Conservation (phyloP, 495 filamentous ascomycete species). For the Apodospora peruviana region DNA sequence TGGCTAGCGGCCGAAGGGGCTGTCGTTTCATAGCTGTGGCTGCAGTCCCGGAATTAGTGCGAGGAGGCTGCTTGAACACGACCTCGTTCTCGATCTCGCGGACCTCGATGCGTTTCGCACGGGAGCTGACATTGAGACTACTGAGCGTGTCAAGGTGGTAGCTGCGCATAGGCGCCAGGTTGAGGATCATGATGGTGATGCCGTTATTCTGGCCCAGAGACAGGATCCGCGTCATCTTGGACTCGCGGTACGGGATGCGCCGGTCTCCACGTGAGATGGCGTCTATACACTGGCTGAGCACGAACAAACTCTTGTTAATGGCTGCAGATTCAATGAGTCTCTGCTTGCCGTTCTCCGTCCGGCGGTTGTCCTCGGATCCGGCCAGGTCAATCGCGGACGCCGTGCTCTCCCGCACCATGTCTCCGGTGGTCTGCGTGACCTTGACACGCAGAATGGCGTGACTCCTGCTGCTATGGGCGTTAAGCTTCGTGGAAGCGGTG, state of each 20-base stretch:
- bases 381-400: slow-evolving; percentile 95
- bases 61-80: slow-evolving; percentile 67
- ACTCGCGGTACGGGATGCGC: slow-evolving; percentile 88
- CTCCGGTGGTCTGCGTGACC: slow-evolving; percentile 66
- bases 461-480: slow-evolving; percentile 87
- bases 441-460: slow-evolving; percentile 93
- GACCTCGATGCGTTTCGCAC: slow-evolving; percentile 95
- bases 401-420: slow-evolving; percentile 68
- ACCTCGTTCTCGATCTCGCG: slow-evolving; percentile 91
- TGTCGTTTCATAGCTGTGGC: slow-evolving; percentile 56
- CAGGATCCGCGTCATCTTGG: slow-evolving; percentile 95
- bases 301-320: slow-evolving; percentile 97
- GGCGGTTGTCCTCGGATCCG: slow-evolving; percentile 90
- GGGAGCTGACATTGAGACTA: slow-evolving; percentile 89
- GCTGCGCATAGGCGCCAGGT: slow-evolving; percentile 76
- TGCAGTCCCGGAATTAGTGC: slow-evolving; percentile 41
- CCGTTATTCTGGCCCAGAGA: slow-evolving; percentile 94
- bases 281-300: slow-evolving; percentile 92
- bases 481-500: slow-evolving; percentile 91
- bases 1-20: slow-evolving; percentile 68
- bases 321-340: slow-evolving; percentile 91
- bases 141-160: slow-evolving; percentile 93
- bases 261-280: slow-evolving; percentile 67
- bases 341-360: slow-evolving; percentile 93
- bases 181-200: slow-evolving; percentile 93